These are phyloP conservation scores for Protostelium mycophagum DNA, from an alignment of 78 protist genomes.

Conservation along the genomic window DNA sequence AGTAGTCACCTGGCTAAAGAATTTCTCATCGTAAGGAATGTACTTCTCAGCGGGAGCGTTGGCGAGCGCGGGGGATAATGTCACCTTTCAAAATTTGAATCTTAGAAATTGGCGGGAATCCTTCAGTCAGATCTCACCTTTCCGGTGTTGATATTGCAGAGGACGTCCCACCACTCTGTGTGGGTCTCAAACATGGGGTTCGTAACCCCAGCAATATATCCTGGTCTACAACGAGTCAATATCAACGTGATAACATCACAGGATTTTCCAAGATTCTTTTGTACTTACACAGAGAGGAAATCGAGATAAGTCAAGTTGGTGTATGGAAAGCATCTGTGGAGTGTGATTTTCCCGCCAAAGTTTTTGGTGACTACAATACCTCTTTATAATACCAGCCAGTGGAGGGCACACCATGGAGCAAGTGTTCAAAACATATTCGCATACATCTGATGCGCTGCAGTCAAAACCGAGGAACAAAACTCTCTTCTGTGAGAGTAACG, in stretches of 20 bases:
- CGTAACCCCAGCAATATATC: slow-evolving; percentile 72
- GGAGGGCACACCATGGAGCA: slow-evolving; percentile 76
- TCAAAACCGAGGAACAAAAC: slow-evolving; percentile 74
- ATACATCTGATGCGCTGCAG: slow-evolving; percentile 58
- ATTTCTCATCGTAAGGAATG: background rate
- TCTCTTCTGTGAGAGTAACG: slow-evolving; percentile 66
- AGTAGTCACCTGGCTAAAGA: background rate
- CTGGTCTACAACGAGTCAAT: slow-evolving; percentile 21
- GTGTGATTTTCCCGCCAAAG: background rate
- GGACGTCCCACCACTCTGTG: slow-evolving; percentile 79
- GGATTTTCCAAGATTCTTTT: background rate
- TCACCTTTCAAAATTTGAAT: too few species aligned
- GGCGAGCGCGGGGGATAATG: background rate
- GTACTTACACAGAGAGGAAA: slow-evolving; percentile 13
- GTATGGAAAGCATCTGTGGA: slow-evolving; percentile 52
- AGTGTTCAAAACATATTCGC: slow-evolving; percentile 61
- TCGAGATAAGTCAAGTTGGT: slow-evolving; percentile 58
- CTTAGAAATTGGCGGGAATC: too few species aligned
- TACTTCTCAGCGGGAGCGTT: background rate
- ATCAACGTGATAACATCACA: background rate
- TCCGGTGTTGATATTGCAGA: slow-evolving; percentile 74
- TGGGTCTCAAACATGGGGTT: slow-evolving; percentile 77
- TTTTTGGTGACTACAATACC: background rate
- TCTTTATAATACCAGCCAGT: slow-evolving; percentile 34
- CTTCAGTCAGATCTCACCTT: slow-evolving; percentile 43